Evolutionary conservation across 345 rosid species (phyloP).

Genomic region (Cardamine chenopodiifolia): DNA sequence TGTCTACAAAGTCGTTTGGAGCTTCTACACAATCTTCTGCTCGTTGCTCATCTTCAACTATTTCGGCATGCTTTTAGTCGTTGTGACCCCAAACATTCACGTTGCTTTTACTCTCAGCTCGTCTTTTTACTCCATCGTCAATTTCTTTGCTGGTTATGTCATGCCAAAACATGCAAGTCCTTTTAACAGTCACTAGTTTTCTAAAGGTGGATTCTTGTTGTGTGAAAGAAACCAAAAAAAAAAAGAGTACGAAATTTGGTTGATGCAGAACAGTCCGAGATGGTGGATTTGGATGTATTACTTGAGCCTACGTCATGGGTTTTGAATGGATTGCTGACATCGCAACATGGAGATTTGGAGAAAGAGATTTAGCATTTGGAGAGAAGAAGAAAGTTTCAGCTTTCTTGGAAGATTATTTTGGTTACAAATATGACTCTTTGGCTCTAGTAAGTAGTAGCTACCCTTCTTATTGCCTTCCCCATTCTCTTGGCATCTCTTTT

Average conservation of each 20-base stretch:
- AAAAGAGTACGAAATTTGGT: background rate
- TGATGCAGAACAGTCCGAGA: conserved; percentile 33
- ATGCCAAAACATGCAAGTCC: conserved; percentile 51
- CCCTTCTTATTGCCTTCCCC: conserved; percentile 27
- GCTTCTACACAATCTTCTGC: conserved; percentile 48
- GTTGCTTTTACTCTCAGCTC: conserved; percentile 47
- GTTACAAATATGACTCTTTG: conserved; percentile 23
- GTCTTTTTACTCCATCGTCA: conserved; percentile 46
- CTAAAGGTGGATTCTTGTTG: background rate
- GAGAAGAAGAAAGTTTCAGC: conserved; percentile 33
- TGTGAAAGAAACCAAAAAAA: background rate
- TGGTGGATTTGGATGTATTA: conserved; percentile 47
- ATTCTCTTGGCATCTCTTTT: conserved; percentile 33
- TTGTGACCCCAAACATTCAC: conserved; percentile 42
- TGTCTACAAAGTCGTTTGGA: conserved; percentile 48
- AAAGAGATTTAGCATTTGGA: conserved; percentile 39
- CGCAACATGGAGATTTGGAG: conserved; percentile 41
- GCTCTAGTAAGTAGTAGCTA: conserved; percentile 13
- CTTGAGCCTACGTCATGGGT: conserved; percentile 38
- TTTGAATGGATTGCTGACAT: conserved; percentile 39
- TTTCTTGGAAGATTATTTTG: conserved; percentile 35
- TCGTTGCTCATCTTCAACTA: conserved; percentile 50
- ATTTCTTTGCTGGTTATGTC: conserved; percentile 56
- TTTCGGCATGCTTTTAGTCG: conserved; percentile 52
- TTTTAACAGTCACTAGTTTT: background rate